Evolutionary conservation across 2,329 filamentous ascomycete species (phyloP), one percentile per base, ranked within the genome.

Genomic region (Colletotrichum australisinense): DNA sequence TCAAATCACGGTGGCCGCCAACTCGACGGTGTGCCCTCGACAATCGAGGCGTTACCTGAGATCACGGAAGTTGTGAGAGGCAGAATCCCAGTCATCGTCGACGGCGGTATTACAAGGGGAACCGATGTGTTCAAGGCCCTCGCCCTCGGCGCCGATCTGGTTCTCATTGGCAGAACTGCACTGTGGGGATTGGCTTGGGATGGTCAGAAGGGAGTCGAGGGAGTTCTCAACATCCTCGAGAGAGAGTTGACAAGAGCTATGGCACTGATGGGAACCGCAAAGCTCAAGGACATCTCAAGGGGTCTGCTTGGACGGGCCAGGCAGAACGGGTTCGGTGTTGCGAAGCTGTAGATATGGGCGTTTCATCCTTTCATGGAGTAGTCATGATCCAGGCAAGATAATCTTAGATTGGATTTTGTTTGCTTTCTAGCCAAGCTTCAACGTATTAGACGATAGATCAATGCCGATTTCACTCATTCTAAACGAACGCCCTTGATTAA

Each of bases 1-100:
- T 76, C 75, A 1, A 77, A 77, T 35, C 81, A 76, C 30, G 75
- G 74, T 4, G 75, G 75, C 3, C 72, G 75, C 16, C 75, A 76
- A 64, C 62, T 76, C 1, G 74, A 75, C 57, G 67, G 69, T 19
- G 71, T 73, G 2, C 71, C 72, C 1, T 67, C 75, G n/a, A 76
- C 75, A 0, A 72, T 77, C 1, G 76, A 77, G 46, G 75, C 75
- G 6, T 42, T 77, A 14, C 72, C 72, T 9, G 74, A 75, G 30
- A 16, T 74, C 19, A 60, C 52, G 5, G 58, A 70, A 12, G 26
- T 46, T 9, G 76, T 65, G 3, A 53, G 68, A 22, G 70, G 75
- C 9, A 74, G 70, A 28, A 75, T 80, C 24, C 79, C 79, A 1
- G 76, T 81, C 8, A 68, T 72, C 5, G 30, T 75, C 4, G 73